Evolutionary conservation across 768 basidiomycete genomes (phyloP), one percentile per base, ranked within the genome.

Genomic region (Leccinum incarnatum): DNA sequence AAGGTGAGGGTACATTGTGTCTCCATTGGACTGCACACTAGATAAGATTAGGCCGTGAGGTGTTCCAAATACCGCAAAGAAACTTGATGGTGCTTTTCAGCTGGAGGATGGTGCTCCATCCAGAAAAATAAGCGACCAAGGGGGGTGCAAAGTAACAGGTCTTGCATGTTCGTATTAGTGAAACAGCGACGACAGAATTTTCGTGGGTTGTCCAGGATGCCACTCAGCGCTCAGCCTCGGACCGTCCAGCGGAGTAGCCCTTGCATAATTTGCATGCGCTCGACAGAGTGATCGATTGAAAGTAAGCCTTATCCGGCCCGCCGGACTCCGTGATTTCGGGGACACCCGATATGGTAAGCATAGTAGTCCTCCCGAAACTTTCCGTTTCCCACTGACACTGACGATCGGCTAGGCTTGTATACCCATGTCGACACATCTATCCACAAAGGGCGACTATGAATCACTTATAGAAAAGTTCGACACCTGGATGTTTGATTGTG

Each of bases 401-500:
- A 34, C 27, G 0, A 9, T n/a, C n/a, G 32, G 12, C 53, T 57
- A 66, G 59, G 54, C 36, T 12, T 21, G 15, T 54, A 64, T 65
- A 58, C 53, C 61, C 36, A 74, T 74, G 72, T 61, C 68, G 11
- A 51, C 40, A 27, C 61, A 58, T 11, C 32, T 73, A 9, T 69
- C 80, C 21, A 69, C 77, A 42, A 60, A 67, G 10, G 74, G 75
- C 15, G 79, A 85, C 57, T 85, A 85, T 60, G 72, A 76, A 57
- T 64, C 72, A 15, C 67, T 87, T 29, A 62, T 87, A 62, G 77
- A 83, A 65, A 79, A 82, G 68, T 94, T 89, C 71, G 95, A 98
- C 70, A 96, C 95, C 27, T 96, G 94, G 87, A 81, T 98, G 75
- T 91, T 97, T 63, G 95, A 98, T 74, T 98, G 95, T 70, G 95